Conservation (phyloP, 2,329 filamentous ascomycete species). For the Penicillium sp. region DNA sequence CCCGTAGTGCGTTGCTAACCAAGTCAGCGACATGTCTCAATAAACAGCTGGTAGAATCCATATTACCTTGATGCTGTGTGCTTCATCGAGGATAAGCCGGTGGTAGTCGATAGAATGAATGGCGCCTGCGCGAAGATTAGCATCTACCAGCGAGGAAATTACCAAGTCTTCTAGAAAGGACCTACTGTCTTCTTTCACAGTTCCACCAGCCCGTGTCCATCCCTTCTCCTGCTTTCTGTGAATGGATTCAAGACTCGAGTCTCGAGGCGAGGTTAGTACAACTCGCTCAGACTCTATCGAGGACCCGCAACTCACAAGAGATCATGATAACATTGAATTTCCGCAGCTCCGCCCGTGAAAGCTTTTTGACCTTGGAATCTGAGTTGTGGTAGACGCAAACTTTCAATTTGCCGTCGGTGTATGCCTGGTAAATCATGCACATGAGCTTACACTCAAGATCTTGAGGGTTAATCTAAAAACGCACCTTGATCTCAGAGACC, state of each 20-base stretch:
- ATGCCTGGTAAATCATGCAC: slow-evolving; percentile 38
- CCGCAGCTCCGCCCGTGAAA: slow-evolving; percentile 73
- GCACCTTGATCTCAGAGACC: slow-evolving; percentile 75
- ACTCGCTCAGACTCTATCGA: neutral
- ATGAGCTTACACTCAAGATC: neutral
- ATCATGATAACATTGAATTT: slow-evolving; percentile 94
- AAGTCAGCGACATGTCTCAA: slow-evolving; percentile 13
- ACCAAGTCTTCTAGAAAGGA: neutral
- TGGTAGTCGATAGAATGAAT: slow-evolving; percentile 89
- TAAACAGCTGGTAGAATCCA: neutral
- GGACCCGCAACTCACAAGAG: slow-evolving; percentile 69
- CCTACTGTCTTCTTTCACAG: slow-evolving; percentile 73
- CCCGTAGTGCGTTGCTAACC: slow-evolving; percentile 69
- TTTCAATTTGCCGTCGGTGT: slow-evolving; percentile 87
- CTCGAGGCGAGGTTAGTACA: slow-evolving; percentile 22
- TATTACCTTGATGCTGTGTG: slow-evolving; percentile 82
- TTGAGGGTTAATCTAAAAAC: slow-evolving; percentile 5
- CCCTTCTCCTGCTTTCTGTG: slow-evolving; percentile 92
- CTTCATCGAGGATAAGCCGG: slow-evolving; percentile 90
- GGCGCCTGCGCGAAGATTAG: slow-evolving; percentile 52
- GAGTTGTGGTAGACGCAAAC: slow-evolving; percentile 90
- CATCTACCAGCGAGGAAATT: neutral
- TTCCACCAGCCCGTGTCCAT: slow-evolving; percentile 75
- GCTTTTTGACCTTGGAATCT: slow-evolving; percentile 76
- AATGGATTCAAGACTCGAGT: slow-evolving; percentile 77